Conservation (phyloP, 2,329 filamentous ascomycete genomes). For the Magnaporthales sp. region DNA sequence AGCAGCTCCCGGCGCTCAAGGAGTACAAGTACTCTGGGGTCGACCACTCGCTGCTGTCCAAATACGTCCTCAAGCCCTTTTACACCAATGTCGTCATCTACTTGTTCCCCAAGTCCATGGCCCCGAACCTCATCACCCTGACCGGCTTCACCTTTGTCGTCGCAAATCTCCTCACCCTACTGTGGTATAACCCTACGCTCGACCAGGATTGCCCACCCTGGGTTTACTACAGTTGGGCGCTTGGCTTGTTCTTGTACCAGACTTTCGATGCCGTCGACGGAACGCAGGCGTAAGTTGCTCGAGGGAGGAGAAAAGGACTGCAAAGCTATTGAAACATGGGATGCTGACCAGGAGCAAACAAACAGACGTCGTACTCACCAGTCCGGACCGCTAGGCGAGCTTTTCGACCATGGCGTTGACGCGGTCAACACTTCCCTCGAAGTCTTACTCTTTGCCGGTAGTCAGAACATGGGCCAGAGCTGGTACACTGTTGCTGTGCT, state of each 20-base stretch:
- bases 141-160: constrained; percentile 87
- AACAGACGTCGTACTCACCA: constrained; percentile 77
- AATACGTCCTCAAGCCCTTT: constrained; percentile 94
- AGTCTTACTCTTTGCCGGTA: constrained; percentile 81
- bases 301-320: not conserved
- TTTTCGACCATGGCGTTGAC: constrained; percentile 97
- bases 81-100: constrained; percentile 93
- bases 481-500: constrained; percentile 81
- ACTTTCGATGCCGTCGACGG: constrained; percentile 98
- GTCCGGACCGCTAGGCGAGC: constrained; percentile 86
- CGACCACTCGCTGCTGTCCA: constrained; percentile 82
- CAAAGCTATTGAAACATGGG: not conserved
- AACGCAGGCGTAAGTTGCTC: constrained; percentile 66
- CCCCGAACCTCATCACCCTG: constrained; percentile 79
- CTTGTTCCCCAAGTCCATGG: constrained; percentile 93
- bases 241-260: constrained; percentile 91
- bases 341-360: not conserved
- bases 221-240: constrained; percentile 90
- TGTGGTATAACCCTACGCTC: constrained; percentile 93
- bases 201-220: constrained; percentile 89
- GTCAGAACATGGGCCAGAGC: constrained; percentile 86
- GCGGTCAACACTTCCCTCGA: constrained; percentile 94
- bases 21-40: constrained; percentile 94
- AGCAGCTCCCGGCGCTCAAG: constrained; percentile 78
- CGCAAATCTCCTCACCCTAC: constrained; percentile 77